phyloP scores from a whole-genome alignment of 176 grass and related monocot species.

The Avena sativa region DNA sequence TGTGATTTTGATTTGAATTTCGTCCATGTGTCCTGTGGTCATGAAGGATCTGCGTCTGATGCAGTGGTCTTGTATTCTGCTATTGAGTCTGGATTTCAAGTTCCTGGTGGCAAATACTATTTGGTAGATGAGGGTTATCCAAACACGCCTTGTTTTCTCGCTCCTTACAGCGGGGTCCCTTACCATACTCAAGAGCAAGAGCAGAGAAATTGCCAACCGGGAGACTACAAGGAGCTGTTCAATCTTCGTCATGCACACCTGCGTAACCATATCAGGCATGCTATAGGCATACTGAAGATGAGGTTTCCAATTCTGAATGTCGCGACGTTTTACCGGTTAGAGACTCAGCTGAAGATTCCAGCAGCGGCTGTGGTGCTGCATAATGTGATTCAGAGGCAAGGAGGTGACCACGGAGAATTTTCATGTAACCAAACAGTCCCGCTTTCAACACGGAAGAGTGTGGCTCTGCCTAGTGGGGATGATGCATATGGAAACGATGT shows the following conservation, averaged over 20 bases:
- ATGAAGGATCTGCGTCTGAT: conserved; percentile 44
- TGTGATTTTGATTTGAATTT: conserved; percentile 62
- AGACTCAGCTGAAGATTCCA: conserved; percentile 59
- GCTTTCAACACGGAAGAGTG: conserved; percentile 5
- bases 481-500: conserved; percentile 34
- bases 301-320: conserved; percentile 61
- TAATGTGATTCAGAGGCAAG: conserved; percentile 57
- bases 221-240: conserved; percentile 59
- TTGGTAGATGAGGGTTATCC: conserved; percentile 52
- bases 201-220: conserved; percentile 35
- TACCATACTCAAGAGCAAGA: conserved; percentile 41
- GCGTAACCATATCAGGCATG: conserved; percentile 41
- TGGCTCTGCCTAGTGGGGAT: conserved; percentile 33
- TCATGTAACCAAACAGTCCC: not conserved
- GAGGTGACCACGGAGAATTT: not conserved
- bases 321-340: conserved; percentile 50
- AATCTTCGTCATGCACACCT: conserved; percentile 59
- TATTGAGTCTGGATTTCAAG: conserved; percentile 48
- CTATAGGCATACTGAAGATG: conserved; percentile 50
- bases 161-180: conserved; percentile 39
- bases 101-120: conserved; percentile 53
- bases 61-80: conserved; percentile 47
- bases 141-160: conserved; percentile 52
- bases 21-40: conserved; percentile 38
- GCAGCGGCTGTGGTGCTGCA: conserved; percentile 47